These are phyloP conservation scores for Escallonia rubra DNA, from an alignment of 129 eudicot species.

Conservation along the genomic window DNA sequence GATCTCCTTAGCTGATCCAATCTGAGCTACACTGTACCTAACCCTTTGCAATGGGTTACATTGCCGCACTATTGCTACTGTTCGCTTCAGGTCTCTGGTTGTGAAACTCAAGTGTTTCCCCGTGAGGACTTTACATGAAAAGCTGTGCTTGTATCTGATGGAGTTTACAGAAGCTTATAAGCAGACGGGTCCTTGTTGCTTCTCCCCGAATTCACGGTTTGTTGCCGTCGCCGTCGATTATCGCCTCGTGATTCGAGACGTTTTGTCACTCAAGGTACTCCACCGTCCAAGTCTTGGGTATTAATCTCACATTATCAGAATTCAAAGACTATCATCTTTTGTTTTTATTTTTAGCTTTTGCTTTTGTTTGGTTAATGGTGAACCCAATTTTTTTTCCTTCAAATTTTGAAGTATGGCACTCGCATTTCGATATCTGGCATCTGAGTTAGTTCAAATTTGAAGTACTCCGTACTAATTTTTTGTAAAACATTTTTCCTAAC, in stretches of 20 bases:
- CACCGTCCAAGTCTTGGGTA: neutral
- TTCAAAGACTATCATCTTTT: too few species aligned
- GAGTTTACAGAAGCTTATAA: slow-evolving; percentile 90
- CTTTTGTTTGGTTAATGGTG: neutral
- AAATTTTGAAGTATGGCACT: slow-evolving; percentile 11
- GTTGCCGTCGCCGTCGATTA: slow-evolving; percentile 93
- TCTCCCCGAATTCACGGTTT: slow-evolving; percentile 85
- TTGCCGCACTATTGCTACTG: neutral
- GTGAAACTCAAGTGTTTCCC: neutral
- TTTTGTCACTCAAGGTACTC: slow-evolving; percentile 70
- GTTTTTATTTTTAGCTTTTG: too few species aligned
- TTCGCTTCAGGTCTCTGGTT: neutral
- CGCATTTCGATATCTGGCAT: too few species aligned
- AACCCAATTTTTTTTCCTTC: neutral
- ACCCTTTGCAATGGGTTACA: neutral
- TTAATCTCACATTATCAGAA: slow-evolving; percentile 1
- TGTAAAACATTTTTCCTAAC: too few species aligned
- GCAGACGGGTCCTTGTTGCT: slow-evolving; percentile 89
- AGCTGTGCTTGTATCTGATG: slow-evolving; percentile 23
- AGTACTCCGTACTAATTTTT: too few species aligned
- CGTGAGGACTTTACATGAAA: neutral
- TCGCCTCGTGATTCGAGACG: slow-evolving; percentile 95
- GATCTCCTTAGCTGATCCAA: slow-evolving; percentile 20
- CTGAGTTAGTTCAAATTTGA: too few species aligned
- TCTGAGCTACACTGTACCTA: neutral